Evolutionary conservation across 768 basidiomycete genomes (phyloP), one percentile per base, ranked within the genome.

Genomic region (Scleroderma bovista): DNA sequence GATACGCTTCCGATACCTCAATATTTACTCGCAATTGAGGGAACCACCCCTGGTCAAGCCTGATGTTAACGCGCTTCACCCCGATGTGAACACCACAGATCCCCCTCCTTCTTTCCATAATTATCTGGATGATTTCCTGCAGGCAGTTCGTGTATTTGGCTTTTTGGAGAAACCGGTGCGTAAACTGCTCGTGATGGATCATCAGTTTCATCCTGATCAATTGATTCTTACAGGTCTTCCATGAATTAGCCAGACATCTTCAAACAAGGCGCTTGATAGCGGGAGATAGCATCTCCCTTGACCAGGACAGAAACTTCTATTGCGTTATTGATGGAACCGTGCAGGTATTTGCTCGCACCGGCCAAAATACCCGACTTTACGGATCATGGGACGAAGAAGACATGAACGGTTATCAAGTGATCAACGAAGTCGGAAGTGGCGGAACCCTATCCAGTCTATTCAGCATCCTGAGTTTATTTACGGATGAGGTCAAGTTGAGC

Each of bases 281-380:
- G 5, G 95, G 96, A 4, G 96, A 99, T 59, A 95, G 88, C 45
- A 77, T 97, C 51, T 86, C 89, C 24, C 77, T 97, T 3, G 88
- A 93, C 57, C 79, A 88, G 61, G 89, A 97, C 70, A 91, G 91
- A 60, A 93, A 86, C 55, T 99, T 99, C 69, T 98, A 97, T 68
- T 97, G 93, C 64, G 95, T 99, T 31, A 86, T 98, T 29, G 96
- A 99, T 65, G 96, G 96, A n/a, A 87, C 79, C 53, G 95, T 95
- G 13, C 92, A 99, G 61, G 92, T 98, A 11, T 96, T 80, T 64
- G 90, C 90, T 15, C 79, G 81, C 51, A 82, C 84, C 1, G 82
- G 80, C 6, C 76, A 79, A 54, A 69, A 71, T 12, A 60, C 71
- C 11, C 73, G 75, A 26, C 72, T 69, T 46, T 76, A 77, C 48